These are phyloP conservation scores for Platanthera zijinensis DNA, from an alignment of 106 monocot species.

Conservation along the genomic window DNA sequence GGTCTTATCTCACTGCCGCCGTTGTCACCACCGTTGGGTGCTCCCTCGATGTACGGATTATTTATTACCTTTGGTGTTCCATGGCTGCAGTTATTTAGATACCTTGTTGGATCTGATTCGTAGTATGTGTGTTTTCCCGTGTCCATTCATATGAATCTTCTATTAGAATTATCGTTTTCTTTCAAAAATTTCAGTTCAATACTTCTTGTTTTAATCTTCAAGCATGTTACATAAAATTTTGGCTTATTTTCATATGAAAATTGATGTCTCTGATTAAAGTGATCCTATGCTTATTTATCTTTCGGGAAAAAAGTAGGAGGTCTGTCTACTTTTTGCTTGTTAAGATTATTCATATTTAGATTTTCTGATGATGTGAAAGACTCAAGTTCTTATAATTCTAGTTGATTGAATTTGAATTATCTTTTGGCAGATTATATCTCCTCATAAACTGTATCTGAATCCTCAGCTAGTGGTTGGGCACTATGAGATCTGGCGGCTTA, in stretches of 20 bases:
- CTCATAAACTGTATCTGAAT: constrained; percentile 79
- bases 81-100: not conserved
- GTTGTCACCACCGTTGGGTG: constrained; percentile 24
- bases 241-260: not conserved
- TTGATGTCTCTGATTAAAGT: not conserved
- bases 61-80: not conserved
- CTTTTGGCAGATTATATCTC: constrained; percentile 77
- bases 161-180: too few species aligned
- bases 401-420: not conserved
- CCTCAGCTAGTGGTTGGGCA: constrained; percentile 65
- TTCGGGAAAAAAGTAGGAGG: too few species aligned
- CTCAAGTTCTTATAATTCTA: not conserved
- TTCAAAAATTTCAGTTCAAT: not conserved
- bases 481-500: constrained; percentile 87
- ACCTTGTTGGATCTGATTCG: not conserved
- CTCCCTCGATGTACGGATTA: constrained; percentile 20
- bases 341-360: not conserved
- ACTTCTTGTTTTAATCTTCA: not conserved
- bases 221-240: not conserved
- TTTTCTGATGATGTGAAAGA: not conserved
- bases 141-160: too few species aligned
- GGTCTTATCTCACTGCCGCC: constrained; percentile 27
- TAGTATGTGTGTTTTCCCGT: not conserved
- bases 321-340: not conserved
- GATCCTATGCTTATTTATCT: not conserved